Base-by-base conservation (phyloP, 2,329 filamentous ascomycete species). In the Aspergillus hiratsukae region DNA sequence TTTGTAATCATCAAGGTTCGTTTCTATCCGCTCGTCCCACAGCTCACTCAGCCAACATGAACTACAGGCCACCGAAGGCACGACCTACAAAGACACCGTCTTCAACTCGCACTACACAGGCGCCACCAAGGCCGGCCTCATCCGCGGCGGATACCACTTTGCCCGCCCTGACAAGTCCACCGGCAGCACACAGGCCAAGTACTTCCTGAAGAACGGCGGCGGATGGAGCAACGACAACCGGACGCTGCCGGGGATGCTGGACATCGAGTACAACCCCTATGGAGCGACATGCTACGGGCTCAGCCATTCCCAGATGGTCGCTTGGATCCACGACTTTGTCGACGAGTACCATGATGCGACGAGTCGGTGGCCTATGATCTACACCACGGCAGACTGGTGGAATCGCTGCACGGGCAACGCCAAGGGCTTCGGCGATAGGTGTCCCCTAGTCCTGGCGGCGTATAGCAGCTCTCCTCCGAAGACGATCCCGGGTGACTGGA, bases 121-220 rank as follows among this genome's bases (percentile, higher is more conserved):
- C 27, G 80, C 81, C 45, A 82, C 81, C 37, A 71, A 74, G 9
- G 80, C 80, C 4, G 76, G 76, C 17, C 69, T 84, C 57, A 79
- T 83, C 67, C 79, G 80, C 37, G 81, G 81, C 41, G 80, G 75
- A 28, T 83, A 83, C 65, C 81, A 84, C 73, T 83, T 82, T 59
- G 81, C 81, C 2, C 75, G 73, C 46, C 81, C 79, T 0, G 72
- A 69, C 50, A 62, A 64, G n/a, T 74, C 73, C 60, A 72, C 75
- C 14, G 80, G 77, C 10, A 68, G 76, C 3, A 66, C 69, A 1
- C 81, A 84, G 62, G 81, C 81, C 4, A 68, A 73, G 14, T 82
- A 71, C 69, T 84, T 84, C 70, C 58, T 81, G 49, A 64, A 71
- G 0, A 69, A 83, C 61, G 81, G 81, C 51, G 81, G 81, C 43